Base-by-base conservation (phyloP, 2,329 filamentous ascomycete species). In the Eurotiales sp. region DNA sequence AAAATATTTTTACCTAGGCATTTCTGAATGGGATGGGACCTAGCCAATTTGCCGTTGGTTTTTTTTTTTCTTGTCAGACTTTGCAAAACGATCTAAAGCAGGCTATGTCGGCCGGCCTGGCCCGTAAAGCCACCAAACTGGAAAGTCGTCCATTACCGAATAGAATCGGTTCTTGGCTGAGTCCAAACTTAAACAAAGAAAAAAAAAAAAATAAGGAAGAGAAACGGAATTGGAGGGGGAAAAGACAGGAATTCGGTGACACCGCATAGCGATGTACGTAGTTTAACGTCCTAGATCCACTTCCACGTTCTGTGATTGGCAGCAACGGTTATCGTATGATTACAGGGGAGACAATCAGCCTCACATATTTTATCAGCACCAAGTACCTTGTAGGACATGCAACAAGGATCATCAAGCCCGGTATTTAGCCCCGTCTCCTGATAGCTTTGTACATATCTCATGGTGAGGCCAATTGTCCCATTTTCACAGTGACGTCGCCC, bases 141-240 rank as follows among this genome's bases (percentile, higher is more conserved):
- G 29, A 43, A 36, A 36, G 15, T 48, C 41, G n/a, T 22, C 22
- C 7, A 22, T 29, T 6, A 36, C 14, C 42, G 30, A 42, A 42
- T 25, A 25, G 47, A 34, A 22, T 21, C 8, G 1, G n/a, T 42
- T 17, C 40, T 23, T 42, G 40, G 40, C 25, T 19, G 29, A 22
- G 21, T 25, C 34, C 30, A 30, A 50, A 50, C 39, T 43, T 36
- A 21, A 48, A 32, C 14, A 15, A n/a, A 40, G 46, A 48, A 30
- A 32, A 41, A 23, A 17, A 22, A 30, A 4, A 11, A 17, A 15
- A 47, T 17, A 49, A 8, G 12, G 34, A n/a, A n/a, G 30, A 11
- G 14, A 34, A 34, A 34, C 3, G 11, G 11, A 34, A 34, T 34
- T n/a, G 17, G 17, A 15, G n/a, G n/a, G 7, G 12, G 14, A n/a